Percentiles rank a stretch among this genome's conserved stretches.
These are phyloP conservation scores for Suillus ampliporus DNA, from an alignment of 768 basidiomycete species.

Conservation along the genomic window DNA sequence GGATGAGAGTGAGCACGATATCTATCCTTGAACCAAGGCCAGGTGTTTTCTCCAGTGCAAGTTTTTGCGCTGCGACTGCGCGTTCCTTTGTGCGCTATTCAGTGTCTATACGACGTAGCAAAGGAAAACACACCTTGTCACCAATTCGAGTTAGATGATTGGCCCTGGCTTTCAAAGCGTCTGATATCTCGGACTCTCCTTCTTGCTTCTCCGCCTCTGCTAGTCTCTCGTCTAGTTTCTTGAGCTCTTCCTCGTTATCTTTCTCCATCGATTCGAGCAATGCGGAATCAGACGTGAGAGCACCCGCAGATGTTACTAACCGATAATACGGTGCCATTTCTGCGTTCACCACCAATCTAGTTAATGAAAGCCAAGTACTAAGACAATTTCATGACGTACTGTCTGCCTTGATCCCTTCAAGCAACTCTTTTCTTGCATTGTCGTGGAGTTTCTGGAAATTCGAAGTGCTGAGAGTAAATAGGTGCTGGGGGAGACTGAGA, in stretches of 20 bases:
- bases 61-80: slow-evolving; percentile 80
- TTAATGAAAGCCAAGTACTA: background rate
- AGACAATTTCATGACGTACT: slow-evolving; percentile 51
- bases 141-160: slow-evolving; percentile 89
- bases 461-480: slow-evolving; percentile 73
- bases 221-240: slow-evolving; percentile 75
- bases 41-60: slow-evolving; percentile 89
- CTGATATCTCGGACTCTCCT: slow-evolving; percentile 93
- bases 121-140: slow-evolving; percentile 56
- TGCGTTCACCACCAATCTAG: slow-evolving; percentile 34
- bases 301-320: slow-evolving; percentile 55
- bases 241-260: slow-evolving; percentile 74
- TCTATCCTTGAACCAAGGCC: slow-evolving; percentile 94
- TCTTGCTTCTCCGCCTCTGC: slow-evolving; percentile 89
- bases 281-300: slow-evolving; percentile 48
- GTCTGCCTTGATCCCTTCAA: slow-evolving; percentile 80
- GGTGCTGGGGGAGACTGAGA: slow-evolving; percentile 77
- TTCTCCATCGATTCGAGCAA: slow-evolving; percentile 44
- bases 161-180: slow-evolving; percentile 83
- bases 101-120: background rate
- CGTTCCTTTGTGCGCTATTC: slow-evolving; percentile 57
- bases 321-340: slow-evolving; percentile 91
- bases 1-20: slow-evolving; percentile 84
- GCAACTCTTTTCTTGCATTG: slow-evolving; percentile 63
- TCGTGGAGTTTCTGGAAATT: slow-evolving; percentile 68